Evolutionary conservation across 2,329 filamentous ascomycete genomes (phyloP), one percentile per base, ranked within the genome.

Genomic region (Bertia moriformis): DNA sequence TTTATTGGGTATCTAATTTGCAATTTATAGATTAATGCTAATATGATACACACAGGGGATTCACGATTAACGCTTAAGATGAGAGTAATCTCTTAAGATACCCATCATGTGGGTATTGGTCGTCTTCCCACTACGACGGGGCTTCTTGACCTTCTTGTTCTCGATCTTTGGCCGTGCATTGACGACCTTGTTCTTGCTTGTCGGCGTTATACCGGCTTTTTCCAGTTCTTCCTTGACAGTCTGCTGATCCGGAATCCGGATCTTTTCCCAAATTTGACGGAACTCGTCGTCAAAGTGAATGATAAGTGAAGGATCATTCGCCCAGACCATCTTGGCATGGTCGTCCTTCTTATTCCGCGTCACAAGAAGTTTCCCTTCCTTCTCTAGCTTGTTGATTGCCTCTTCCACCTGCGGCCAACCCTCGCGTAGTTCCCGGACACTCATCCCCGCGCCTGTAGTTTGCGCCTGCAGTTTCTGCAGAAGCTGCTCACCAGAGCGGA

Each of bases 81-180:
- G 63, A 10, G 65, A 69, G 45, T 75, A 78, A 49, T 78, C 72
- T 51, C 71, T 66, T 47, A 78, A 56, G 22, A 78, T 67, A 39
- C 66, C 65, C 43, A 59, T 60, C 74, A 80, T 78, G 48, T 80
- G 74, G 13, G 64, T 67, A 48, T 80, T 80, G 14, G 74, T 79
- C 39, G 69, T 71, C 59, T 74, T 78, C 35, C 71, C 72, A 37
- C 71, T 71, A 42, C 68, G 65, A 39, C 73, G 63, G n/a, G 66
- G 60, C 41, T 69, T 68, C 51, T 70, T 71, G 51, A 66, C 68
- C 57, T 75, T 73, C 54, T 71, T 72, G 42, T 68, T 59, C 42
- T 63, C 58, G 18, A 59, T 41, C 50, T 71, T 72, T 12, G 61
- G 55, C 22, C 60, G 61, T 24, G 56, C 52, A 41, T 66, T 67